Conservation (phyloP, 148 eudicot species). For the Diospyros kaki region DNA sequence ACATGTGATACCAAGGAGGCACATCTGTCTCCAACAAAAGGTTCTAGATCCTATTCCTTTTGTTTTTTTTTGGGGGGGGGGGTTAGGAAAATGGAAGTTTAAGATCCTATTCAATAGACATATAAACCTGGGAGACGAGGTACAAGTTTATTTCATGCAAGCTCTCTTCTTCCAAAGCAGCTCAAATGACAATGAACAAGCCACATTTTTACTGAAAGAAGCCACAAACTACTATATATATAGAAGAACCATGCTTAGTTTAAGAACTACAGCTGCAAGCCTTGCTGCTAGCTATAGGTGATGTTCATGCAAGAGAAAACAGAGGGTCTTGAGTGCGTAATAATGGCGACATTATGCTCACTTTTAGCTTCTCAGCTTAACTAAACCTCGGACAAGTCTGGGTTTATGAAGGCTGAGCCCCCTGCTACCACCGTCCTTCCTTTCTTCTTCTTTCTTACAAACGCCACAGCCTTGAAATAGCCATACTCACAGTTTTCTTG, state of each 20-base stretch:
- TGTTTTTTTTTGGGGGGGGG: too few relatives aligned
- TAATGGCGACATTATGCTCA: not conserved
- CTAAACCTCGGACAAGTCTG: not conserved
- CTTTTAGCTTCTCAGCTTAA: not conserved
- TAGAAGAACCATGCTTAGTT: not conserved
- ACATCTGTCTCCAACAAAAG: too few relatives aligned
- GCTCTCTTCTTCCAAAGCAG: too few relatives aligned
- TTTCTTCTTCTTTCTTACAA: constrained; percentile 7
- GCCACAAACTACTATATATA: not conserved
- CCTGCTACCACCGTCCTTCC: not conserved
- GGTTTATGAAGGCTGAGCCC: not conserved
- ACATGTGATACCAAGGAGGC: too few relatives aligned
- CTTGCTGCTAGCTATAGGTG: not conserved
- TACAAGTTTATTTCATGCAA: too few relatives aligned
- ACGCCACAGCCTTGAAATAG: not conserved
- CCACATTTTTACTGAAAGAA: not conserved
- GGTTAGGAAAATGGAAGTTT: too few relatives aligned
- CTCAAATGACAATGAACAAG: too few relatives aligned
- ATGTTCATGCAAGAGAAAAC: not conserved
- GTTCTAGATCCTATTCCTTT: too few relatives aligned
- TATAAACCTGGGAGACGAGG: too few relatives aligned
- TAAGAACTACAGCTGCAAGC: not conserved
- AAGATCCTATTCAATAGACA: too few relatives aligned
- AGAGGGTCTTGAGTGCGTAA: not conserved
- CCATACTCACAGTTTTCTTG: not conserved